Evolutionary conservation across 1,139 yeast genomes (phyloP), one percentile per base, ranked within the genome.

Genomic region (Arxiozyma telluris): DNA sequence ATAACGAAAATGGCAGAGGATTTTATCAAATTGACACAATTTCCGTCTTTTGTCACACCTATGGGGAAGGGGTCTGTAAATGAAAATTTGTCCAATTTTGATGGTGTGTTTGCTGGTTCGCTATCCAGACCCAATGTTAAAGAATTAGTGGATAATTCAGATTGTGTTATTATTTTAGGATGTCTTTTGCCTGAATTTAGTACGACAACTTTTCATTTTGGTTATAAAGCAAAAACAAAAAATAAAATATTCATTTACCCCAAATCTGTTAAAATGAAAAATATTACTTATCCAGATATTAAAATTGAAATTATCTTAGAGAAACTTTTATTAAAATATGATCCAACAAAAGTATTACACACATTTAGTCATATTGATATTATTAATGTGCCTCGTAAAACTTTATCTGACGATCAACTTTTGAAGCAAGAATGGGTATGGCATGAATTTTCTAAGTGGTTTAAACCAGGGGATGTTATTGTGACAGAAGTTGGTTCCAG

Each of bases 61-160:
- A 87, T 88, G 96, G 96, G 96, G 66, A 88, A 88, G 71, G 86
- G 90, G 53, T 77, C 81, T 9, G 78, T 87, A 59, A 82, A 86
- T 71, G 96, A 88, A 72, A 75, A 75, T 54, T 74, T 83, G 59
- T 78, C 82, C 44, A 76, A 88, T 64, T 88, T 82, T 68, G 91
- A 89, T 53, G 96, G 96, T 64, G 90, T 85, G 43, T 88, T 86
- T 62, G 84, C 86, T 53, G 96, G 96, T 49, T 79, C 88, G 1
- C 75, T 88, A 61, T 84, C 95, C 22, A 74, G 80, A 54, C 93
- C 95, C 27, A 83, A 81, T 58, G 91, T 87, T 41, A 82, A 84
- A 64, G 84, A 82, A 61, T 80, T 83, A 30, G 93, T 87, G 44
- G 95, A 87, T 68, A 71, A 76, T 52, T 78, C 95, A 1, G 96